Base-by-base conservation (phyloP, 1,284 basidiomycete species). In the Puccinia horiana region DNA sequence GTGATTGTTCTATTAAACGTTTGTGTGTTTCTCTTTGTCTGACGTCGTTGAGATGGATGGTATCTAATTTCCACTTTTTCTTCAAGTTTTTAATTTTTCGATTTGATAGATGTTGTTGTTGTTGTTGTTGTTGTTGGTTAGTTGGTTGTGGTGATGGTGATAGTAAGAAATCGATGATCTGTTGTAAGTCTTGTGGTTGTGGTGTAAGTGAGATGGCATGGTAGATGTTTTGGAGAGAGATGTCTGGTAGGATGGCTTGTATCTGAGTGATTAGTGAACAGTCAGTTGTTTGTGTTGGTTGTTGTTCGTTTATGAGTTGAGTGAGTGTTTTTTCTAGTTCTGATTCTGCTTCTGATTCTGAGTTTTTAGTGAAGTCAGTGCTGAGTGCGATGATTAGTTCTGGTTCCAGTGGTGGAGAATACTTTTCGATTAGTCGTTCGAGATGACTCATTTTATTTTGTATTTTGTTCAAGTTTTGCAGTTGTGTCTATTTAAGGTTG, bases 1-100 rank as follows among this genome's bases (percentile, higher is more conserved):
- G 32, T 42, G 54, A 49, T 29, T 80, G 32, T n/a, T 65, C 37
- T 18, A 2, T 65, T 16, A 58, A 20, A 35, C 69, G 56, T 37
- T 44, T 54, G 9, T 73, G 65, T 9, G 37, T 80, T 23, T n/a
- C 78, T 56, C 69, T 5, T 20, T 70, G 65, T 40, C 40, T 23
- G 32, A 80, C 49, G 54, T 80, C 78, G 29, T 35, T 80, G 8
- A 80, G 69, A 73, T 58, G 67, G 44, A 58, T 23, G 1, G 29
- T 80, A 40, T 73, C 35, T 2, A 35, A 5, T 18, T 42, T 44
- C 32, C 29, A 14, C 8, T 69, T 35, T 23, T 40, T 44, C 40
- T 78, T 69, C 23, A 49, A 18, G 37, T 26, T 35, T 47, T 42
- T 69, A 20, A n/a, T 70, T 32, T 16, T 26, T 56, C 23, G 26